Conservation (phyloP, 768 basidiomycete species). For the Trametes elegans region DNA sequence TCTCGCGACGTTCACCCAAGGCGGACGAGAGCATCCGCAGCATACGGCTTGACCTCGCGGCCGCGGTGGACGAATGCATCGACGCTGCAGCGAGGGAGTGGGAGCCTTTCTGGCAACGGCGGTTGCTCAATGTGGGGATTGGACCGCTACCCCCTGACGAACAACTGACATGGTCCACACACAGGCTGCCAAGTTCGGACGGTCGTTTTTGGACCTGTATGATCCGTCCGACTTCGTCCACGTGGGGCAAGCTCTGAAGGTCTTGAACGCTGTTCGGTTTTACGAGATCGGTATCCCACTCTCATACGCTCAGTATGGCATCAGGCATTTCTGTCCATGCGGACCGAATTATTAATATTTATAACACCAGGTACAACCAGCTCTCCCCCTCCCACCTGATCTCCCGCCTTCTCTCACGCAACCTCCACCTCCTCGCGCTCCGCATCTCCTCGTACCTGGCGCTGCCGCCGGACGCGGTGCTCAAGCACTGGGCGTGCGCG, state of each 20-base stretch:
- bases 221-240: conserved; percentile 90
- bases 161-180: background rate
- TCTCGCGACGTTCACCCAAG: conserved; percentile 79
- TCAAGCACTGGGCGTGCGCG: conserved; percentile 95
- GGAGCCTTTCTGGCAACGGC: conserved; percentile 88
- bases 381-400: conserved; percentile 81
- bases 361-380: conserved; percentile 86
- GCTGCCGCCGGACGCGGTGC: conserved; percentile 80
- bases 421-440: conserved; percentile 88
- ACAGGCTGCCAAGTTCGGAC: conserved; percentile 95
- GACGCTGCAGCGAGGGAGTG: conserved; percentile 93
- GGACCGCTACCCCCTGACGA: background rate
- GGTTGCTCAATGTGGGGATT: conserved; percentile 68
- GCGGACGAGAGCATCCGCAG: conserved; percentile 90
- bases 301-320: conserved; percentile 81
- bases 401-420: conserved; percentile 78
- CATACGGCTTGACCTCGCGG: conserved; percentile 81
- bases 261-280: conserved; percentile 88
- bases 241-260: conserved; percentile 91
- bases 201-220: conserved; percentile 89
- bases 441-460: conserved; percentile 83
- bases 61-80: conserved; percentile 88
- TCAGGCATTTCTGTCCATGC: background rate
- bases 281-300: conserved; percentile 93
- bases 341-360: too few relatives aligned